Base-by-base conservation (phyloP, 202 grass and related monocot species). In the Panicum hallii region DNA sequence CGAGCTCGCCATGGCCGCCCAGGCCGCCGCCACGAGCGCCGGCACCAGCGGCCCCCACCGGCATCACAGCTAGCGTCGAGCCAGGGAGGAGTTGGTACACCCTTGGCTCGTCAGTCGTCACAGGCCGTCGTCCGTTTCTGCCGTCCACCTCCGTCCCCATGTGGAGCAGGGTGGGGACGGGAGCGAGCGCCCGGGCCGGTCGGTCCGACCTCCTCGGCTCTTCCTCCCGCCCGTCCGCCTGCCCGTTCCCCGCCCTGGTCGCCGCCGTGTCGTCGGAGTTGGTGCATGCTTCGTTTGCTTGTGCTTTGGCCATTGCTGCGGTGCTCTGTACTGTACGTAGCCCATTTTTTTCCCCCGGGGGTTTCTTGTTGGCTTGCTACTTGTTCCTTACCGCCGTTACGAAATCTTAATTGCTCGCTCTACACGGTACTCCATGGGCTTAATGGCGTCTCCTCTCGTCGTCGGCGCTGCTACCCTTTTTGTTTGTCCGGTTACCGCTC, bases 1-100 rank as follows among this genome's bases (percentile, higher is more conserved):
- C 82, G 93, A 95, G 88, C 85, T 90, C 43, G 88, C 90, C 85
- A 95, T 89, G 93, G 88, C 83, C 16, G 82, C 85, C 8, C 85
- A 91, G 71, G 89, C 89, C 47, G 89, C 80, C 69, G 63, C 32
- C 20, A 32, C 32, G 32, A 28, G 70, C 48, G 2, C n/a, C 5
- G 2, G 28, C 22, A 11, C 45, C 3, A 34, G 43, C 11, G 65
- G 32, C 13, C 5, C 22, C 3, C 82, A 26, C 69, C 83, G 73
- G 48, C 50, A 79, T 17, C 79, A 82, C 79, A 86, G 88, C 88
- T 81, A 81, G 75, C 79, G 61, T 11, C 60, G 5, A 62, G 23
- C 58, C 58, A 34, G 54, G 26, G 23, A 23, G 26, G 30, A 44
- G 74, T 44, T 55, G 47, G 68, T 32, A 7, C 57, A 17, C 32